Evolutionary conservation across 2,329 filamentous ascomycete genomes (phyloP).

Genomic region (Nothopassalora personata): DNA sequence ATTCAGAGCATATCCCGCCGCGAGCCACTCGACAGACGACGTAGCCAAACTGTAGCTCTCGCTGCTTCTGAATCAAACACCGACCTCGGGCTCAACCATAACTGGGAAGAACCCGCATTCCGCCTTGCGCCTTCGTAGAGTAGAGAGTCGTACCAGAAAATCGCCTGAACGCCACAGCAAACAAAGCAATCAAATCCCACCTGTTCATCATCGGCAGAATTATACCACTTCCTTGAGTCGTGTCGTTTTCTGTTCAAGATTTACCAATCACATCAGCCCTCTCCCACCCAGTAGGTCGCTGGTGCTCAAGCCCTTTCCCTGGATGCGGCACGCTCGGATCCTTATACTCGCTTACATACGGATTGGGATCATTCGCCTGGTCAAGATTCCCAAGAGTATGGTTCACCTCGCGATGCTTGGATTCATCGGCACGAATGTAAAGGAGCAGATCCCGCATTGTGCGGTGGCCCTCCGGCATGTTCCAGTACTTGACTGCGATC

Average conservation of each 20-base stretch:
- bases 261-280: constrained; percentile 65
- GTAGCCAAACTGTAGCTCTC: too few species aligned
- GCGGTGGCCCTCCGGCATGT: constrained; percentile 77
- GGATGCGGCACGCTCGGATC: constrained; percentile 62
- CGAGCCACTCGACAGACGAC: too few species aligned
- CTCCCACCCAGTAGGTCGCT: constrained; percentile 72
- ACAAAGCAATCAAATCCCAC: background rate
- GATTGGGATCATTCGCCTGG: constrained; percentile 82
- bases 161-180: constrained; percentile 13
- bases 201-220: background rate
- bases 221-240: background rate
- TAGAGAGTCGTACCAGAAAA: constrained; percentile 1
- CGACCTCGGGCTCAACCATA: too few species aligned
- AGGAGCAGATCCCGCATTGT: constrained; percentile 82
- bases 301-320: constrained; percentile 60
- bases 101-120: background rate
- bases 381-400: constrained; percentile 88
- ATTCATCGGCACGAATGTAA: constrained; percentile 87
- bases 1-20: too few species aligned
- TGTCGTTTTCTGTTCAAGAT: background rate
- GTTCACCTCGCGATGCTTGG: constrained; percentile 78
- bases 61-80: too few species aligned
- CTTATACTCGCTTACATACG: constrained; percentile 80
- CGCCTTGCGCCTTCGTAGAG: background rate
- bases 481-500: constrained; percentile 88